Evolutionary conservation across 2,329 filamentous ascomycete species (phyloP), one percentile per base, ranked within the genome.

Genomic region (Triangularia verruculosa): DNA sequence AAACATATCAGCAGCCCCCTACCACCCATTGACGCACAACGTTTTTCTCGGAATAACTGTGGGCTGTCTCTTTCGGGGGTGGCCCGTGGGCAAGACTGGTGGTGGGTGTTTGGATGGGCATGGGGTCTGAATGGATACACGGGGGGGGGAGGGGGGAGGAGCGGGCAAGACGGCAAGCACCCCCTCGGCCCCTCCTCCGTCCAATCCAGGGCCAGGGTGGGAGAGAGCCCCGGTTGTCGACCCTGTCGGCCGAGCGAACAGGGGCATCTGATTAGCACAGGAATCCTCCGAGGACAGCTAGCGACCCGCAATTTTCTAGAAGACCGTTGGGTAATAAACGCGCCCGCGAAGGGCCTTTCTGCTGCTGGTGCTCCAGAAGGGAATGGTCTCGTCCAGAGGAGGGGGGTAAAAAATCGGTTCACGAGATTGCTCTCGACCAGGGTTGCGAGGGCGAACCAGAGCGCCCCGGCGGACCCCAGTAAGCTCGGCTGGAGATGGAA

Each of bases 281-380:
- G 75, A 80, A 80, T 78, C 75, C 77, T 80, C 78, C 78, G 78
- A 80, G 68, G 70, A 68, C 68, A 63, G 58, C 60, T 67, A 70
- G 64, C 69, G 79, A 71, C 76, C 79, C 79, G 76, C 77, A 77
- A 74, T 76, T 77, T 77, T 78, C 74, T 77, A 78, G 74, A 79
- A 78, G 74, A 75, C 77, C 78, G 78, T 81, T 80, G 78, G 78
- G 66, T 52, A 67, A 74, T 72, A 77, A 76, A 77, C 72, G 71
- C 74, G 74, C 73, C 74, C 73, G 72, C 69, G 66, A 72, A 67
- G 72, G 70, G 67, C 69, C 67, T 64, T 63, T 62, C 63, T 57
- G 55, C 56, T 60, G 52, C 57, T 32, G 43, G 47, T 57, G 30
- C 24, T 69, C 71, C 65, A 75, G 70, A 78, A 72, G 61, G 76